Percentiles rank a stretch among this genome's conserved stretches.
Conservation (phyloP, 768 basidiomycete genomes). For the Rhodotorula kratochvilovae region DNA sequence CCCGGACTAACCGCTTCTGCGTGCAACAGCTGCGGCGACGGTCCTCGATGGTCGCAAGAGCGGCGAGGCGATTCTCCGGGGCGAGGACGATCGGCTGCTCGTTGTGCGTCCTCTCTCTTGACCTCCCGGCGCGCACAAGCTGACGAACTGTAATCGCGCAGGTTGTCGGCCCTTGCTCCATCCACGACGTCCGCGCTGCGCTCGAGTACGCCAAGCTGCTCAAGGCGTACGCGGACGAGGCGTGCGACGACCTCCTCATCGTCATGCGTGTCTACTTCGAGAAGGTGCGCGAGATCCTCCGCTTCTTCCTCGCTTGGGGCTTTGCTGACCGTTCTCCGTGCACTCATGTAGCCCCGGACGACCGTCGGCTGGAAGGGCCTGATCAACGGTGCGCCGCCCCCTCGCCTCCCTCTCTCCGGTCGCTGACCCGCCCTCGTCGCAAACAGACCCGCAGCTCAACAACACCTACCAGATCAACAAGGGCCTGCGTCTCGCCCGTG, state of each 20-base stretch:
- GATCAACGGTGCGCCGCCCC: constrained; percentile 63
- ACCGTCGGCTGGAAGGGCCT: constrained; percentile 99
- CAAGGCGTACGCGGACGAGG: constrained; percentile 69
- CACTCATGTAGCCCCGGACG: constrained; percentile 55
- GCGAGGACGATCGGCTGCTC: constrained; percentile 84
- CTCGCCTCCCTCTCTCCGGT: not conserved
- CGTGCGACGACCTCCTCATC: constrained; percentile 81
- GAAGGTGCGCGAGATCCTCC: constrained; percentile 60
- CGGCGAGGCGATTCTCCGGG: constrained; percentile 71
- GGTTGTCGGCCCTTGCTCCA: constrained; percentile 72
- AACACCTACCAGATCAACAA: constrained; percentile 90
- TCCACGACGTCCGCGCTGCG: constrained; percentile 55
- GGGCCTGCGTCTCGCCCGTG: constrained; percentile 81
- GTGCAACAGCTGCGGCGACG: constrained; percentile 64
- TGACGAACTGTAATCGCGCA: constrained; percentile 40
- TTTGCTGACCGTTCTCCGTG: not conserved
- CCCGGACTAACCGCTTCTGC: not conserved
- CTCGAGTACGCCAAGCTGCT: constrained; percentile 72
- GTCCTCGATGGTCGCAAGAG: constrained; percentile 77
- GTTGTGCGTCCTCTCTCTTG: constrained; percentile 78
- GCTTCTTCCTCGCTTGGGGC: not conserved
- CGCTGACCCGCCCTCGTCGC: not conserved
- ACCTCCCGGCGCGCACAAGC: not conserved
- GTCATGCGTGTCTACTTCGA: constrained; percentile 97
- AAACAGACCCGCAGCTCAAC: constrained; percentile 76